Evolutionary conservation across 192 early-diverging fungal species (phyloP).

Genomic region (Radiomyces spectabilis): DNA sequence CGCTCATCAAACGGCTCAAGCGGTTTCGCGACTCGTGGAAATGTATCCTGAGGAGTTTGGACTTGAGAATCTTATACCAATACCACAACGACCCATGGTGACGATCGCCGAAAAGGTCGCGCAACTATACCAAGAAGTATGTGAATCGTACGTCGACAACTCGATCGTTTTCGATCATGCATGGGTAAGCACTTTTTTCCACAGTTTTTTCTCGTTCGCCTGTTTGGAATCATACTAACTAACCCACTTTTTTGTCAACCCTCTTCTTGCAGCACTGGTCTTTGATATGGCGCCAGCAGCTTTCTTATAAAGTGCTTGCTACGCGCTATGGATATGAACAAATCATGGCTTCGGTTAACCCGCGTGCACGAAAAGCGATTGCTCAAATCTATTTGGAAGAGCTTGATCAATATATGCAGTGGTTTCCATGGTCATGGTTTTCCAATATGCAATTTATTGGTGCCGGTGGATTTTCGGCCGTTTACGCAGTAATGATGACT

Average conservation of each 20-base stretch:
- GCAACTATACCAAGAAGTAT: conserved; percentile 11
- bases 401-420: conserved; percentile 24
- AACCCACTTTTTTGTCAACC: neutral
- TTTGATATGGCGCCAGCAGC: conserved; percentile 24
- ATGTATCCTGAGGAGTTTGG: conserved; percentile 17
- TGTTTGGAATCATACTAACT: too few species aligned
- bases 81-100: neutral
- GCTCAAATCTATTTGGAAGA: conserved; percentile 15
- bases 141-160: conserved; percentile 10
- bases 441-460: conserved; percentile 28
- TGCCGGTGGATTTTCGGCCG: conserved; percentile 28
- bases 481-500: conserved; percentile 15
- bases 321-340: conserved; percentile 11
- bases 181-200: conserved; percentile 16
- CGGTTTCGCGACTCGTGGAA: conserved; percentile 9
- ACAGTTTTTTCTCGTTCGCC: too few species aligned
- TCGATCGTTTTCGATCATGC: conserved; percentile 17
- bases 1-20: conserved; percentile 4
- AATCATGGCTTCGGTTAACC: conserved; percentile 10
- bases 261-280: conserved; percentile 20
- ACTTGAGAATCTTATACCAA: conserved; percentile 7
- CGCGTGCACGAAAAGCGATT: conserved; percentile 16
- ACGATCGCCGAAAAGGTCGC: conserved; percentile 1
- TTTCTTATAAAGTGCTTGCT: conserved; percentile 14
- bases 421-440: conserved; percentile 30